Evolutionary conservation across 345 rosid genomes (phyloP), one percentile per base, ranked within the genome.

Genomic region (Gossypium ekmanianum): DNA sequence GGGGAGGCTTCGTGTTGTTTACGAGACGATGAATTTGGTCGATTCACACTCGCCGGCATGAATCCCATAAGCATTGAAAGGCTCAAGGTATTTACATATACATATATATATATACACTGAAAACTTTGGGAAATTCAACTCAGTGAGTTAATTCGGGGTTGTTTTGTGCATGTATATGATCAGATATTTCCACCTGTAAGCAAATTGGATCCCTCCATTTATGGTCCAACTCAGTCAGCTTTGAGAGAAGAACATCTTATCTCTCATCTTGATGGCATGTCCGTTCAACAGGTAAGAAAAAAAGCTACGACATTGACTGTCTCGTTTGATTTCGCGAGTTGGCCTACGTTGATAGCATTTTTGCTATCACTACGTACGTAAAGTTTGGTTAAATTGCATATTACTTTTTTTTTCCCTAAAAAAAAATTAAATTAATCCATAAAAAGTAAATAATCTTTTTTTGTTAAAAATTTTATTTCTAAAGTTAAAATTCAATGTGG

Each of bases 101-200:
- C 13, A 48, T 11, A 11, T 5, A 34, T 27, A 27, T 0, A 4
- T 34, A 34, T 34, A 34, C 41, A 34, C 41, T 4, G 7, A 6
- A 34, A 34, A 34, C 41, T 34, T 34, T 34, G 7, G 41, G 41
- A 34, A 1, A 34, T 5, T 34, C 1, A 5, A 5, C 41, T 34
- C 1, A 34, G 41, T 34, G 41, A 34, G 41, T 34, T 34, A 34
- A 34, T 34, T 34, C 6, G 41, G 7, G 41, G 7, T 34, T 34
- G 41, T 34, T 34, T 34, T 34, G 41, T 34, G 41, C 6, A 34
- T 34, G 6, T 34, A 34, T 34, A 34, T 5, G 1, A 5, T 4
- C 61, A 78, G 62, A 84, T 73, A 69, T 90, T 88, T 57, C 95
- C 95, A 17, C 91, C 90, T 0, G 82, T 73, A 67, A 90, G 95